Evolutionary conservation across 2,329 filamentous ascomycete genomes (phyloP).

Genomic region (Hypoxylon sp.): DNA sequence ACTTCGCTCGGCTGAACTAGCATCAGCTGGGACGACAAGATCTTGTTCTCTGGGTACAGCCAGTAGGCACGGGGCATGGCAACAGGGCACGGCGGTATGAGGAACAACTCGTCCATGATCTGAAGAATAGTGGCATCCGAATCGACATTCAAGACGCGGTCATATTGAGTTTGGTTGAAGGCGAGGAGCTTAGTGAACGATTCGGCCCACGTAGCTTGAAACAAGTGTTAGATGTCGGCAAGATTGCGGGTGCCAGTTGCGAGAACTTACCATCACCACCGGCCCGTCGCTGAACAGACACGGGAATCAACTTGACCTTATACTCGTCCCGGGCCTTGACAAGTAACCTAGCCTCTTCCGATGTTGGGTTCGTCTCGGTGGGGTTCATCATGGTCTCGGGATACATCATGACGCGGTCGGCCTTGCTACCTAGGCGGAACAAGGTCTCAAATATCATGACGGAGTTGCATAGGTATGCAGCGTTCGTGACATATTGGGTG

Average conservation of each 20-base stretch:
- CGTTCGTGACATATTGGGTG: conserved; percentile 65
- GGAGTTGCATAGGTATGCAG: conserved; percentile 64
- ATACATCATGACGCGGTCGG: conserved; percentile 64
- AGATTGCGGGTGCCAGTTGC: not conserved
- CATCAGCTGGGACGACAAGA: conserved; percentile 73
- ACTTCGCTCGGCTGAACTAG: conserved; percentile 70
- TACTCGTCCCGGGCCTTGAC: conserved; percentile 62
- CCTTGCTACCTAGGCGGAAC: conserved; percentile 59
- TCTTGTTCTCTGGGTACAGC: conserved; percentile 67
- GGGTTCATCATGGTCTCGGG: conserved; percentile 58
- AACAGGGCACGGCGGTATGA: conserved; percentile 71
- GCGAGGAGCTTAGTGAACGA: conserved; percentile 78
- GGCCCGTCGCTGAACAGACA: conserved; percentile 58
- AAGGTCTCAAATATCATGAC: conserved; percentile 66
- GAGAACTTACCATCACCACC: conserved; percentile 56
- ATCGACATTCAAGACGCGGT: conserved; percentile 66
- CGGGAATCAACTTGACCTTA: conserved; percentile 60
- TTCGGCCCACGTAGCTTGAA: conserved; percentile 69
- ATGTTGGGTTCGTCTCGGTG: conserved; percentile 49
- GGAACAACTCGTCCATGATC: conserved; percentile 79
- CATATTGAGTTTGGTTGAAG: conserved; percentile 76
- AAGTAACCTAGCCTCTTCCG: conserved; percentile 56
- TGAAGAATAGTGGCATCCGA: conserved; percentile 75
- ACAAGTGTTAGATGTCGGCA: conserved; percentile 17
- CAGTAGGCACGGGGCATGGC: conserved; percentile 82